phyloP scores from a whole-genome alignment of 164 flowering plant genomes.

The Hamamelis virginiana region DNA sequence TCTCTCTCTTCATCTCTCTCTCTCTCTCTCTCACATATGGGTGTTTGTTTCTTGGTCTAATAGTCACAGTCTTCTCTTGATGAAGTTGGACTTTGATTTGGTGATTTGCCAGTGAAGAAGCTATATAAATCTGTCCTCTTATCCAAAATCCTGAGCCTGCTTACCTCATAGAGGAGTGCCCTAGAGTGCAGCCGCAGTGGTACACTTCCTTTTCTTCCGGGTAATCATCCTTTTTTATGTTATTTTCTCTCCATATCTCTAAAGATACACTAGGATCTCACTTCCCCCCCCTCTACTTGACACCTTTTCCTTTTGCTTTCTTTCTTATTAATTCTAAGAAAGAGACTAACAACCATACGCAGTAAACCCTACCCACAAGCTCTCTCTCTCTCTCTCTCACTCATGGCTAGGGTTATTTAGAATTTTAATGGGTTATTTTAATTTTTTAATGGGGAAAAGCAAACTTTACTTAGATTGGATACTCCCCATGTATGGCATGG shows the following conservation, averaged over 20 bases:
- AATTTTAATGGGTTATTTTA: background rate
- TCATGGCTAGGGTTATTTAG: no score
- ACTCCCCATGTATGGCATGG: no score
- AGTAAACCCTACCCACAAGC: slow-evolving; percentile 20
- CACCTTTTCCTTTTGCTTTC: slow-evolving; percentile 12
- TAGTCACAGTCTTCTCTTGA: slow-evolving; percentile 11
- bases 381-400: background rate
- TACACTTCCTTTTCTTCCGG: slow-evolving; percentile 42
- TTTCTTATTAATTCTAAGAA: slow-evolving; percentile 11
- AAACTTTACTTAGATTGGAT: no score
- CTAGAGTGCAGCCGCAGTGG: slow-evolving; percentile 29
- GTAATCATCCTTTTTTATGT: slow-evolving; percentile 37
- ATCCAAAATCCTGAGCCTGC: slow-evolving; percentile 26
- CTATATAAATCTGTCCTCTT: slow-evolving; percentile 10
- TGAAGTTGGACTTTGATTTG: no score
- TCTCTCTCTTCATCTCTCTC: slow-evolving; percentile 14
- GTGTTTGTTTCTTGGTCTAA: background rate
- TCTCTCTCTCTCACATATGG: background rate
- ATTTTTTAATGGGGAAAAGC: no score
- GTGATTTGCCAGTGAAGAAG: slow-evolving; percentile 17
- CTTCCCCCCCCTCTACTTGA: slow-evolving; percentile 20
- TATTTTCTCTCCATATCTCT: slow-evolving; percentile 36
- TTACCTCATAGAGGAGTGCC: slow-evolving; percentile 31
- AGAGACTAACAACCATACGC: slow-evolving; percentile 20
- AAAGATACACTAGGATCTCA: slow-evolving; percentile 29